phyloP scores from a whole-genome alignment of 129 eudicot species.

The Kitagawia praeruptora region DNA sequence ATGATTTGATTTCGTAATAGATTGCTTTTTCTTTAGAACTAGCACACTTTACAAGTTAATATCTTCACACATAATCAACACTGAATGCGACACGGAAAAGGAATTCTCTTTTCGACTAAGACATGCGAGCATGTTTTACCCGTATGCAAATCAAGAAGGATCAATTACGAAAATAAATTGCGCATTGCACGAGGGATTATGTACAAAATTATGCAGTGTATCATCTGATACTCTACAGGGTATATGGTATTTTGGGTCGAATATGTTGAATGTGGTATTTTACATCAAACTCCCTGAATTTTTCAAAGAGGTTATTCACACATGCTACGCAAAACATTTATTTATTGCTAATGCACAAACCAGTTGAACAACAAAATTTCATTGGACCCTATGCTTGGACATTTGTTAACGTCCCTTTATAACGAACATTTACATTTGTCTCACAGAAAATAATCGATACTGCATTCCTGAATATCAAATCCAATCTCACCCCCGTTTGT shows the following conservation, averaged over 20 bases:
- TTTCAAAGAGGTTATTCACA: neutral
- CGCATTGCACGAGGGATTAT: too few species aligned
- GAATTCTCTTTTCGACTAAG: too few species aligned
- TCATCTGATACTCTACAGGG: too few species aligned
- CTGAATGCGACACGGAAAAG: too few species aligned
- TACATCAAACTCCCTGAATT: neutral
- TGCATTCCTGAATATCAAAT: neutral
- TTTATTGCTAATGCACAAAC: too few species aligned
- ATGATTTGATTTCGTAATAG: neutral
- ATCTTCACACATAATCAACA: too few species aligned
- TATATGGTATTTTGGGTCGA: neutral
- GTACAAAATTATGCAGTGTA: too few species aligned
- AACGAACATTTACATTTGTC: constrained; percentile 22
- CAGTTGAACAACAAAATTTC: neutral
- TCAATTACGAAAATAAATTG: too few species aligned
- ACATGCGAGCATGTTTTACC: too few species aligned
- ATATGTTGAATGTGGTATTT: neutral
- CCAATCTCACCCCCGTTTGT: constrained; percentile 1
- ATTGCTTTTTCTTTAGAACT: neutral
- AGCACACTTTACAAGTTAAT: too few species aligned
- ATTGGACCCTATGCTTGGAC: neutral
- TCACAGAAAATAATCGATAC: neutral
- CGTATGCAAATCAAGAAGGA: too few species aligned
- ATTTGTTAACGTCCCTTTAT: neutral
- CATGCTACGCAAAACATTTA: neutral